Evolutionary conservation across 2,329 filamentous ascomycete genomes (phyloP), one percentile per base, ranked within the genome.

Genomic region (Cryphonectria naterciae): DNA sequence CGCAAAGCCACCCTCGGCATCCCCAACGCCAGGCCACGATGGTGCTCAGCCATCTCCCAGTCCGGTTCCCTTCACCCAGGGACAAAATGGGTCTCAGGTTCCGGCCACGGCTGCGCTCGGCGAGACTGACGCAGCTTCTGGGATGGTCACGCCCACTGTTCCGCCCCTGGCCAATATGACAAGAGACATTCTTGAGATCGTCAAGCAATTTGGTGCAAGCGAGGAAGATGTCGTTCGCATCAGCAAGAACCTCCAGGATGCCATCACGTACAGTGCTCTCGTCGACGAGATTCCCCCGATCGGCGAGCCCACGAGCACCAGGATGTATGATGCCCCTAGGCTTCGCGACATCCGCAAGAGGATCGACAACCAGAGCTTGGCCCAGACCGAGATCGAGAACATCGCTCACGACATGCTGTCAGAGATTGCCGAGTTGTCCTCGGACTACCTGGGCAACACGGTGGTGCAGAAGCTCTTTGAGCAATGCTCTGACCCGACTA

Each of bases 391-490:
- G 80, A 97, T 98, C 75, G 96, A 99, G 81, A 92, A 91, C 74
- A 97, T 96, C 74, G 96, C 96, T 56, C 86, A 93, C 73, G 93
- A 93, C 73, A 99, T 99, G 96, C 88, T 99, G 22, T 94, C 95
- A 13, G 96, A 99, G 80, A 96, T 99, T 79, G 94, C 95, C 4
- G 96, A 99, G 81, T 86, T 99, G 35, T 88, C 96, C 2, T 97
- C 95, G 0, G 96, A 99, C 81, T 99, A 99, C 77, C 88, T 99
- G 43, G 96, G 96, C 76, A 99, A 99, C 83, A 99, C 96, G 0
- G 96, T 99, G n/a, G 95, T 99, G 25, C 96, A 99, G 83, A 99
- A 99, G 83, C 85, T 99, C 62, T 99, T 99, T 78, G 95, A 99
- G 81, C 94, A 93, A 82, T 98, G 96, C 83, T 96, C 94, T 0